phyloP scores from a whole-genome alignment of 345 rosid genomes.

The Eucalyptus curtisii region DNA sequence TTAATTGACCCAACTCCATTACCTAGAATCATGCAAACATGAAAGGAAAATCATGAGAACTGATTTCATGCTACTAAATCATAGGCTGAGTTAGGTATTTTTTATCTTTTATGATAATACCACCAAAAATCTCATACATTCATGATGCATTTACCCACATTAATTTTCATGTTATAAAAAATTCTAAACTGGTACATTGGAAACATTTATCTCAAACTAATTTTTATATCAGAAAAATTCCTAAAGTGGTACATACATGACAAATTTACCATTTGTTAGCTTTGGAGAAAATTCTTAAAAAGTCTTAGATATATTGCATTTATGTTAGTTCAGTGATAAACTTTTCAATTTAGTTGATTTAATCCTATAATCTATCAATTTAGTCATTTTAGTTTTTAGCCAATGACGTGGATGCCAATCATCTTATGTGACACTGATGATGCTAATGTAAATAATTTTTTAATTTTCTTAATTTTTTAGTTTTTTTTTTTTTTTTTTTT shows the following conservation, averaged over 20 bases:
- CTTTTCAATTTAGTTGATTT: rapidly evolving
- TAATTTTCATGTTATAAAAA: neutral
- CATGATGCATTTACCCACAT: neutral
- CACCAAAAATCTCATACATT: neutral
- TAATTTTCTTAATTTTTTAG: rapidly evolving
- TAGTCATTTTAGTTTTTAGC: neutral
- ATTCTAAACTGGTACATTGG: neutral
- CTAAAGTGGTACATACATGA: rapidly evolving
- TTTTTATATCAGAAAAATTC: neutral
- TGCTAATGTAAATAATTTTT: rapidly evolving
- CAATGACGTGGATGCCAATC: rapidly evolving
- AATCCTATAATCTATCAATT: no score
- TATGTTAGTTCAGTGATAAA: rapidly evolving
- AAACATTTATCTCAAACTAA: neutral
- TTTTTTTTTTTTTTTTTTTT: no score
- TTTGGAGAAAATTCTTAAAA: neutral
- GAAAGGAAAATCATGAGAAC: neutral
- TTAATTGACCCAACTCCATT: neutral
- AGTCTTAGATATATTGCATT: no score
- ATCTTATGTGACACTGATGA: rapidly evolving
- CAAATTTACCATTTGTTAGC: neutral
- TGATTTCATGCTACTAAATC: neutral
- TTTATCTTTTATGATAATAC: neutral
- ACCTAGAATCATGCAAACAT: neutral
- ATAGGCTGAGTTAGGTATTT: neutral